A percentile compares a stretch with the other conserved stretches of the same genome.
Evolutionary conservation across 148 eudicot genomes (phyloP).

Genomic region (Rhododendron griersonianum): DNA sequence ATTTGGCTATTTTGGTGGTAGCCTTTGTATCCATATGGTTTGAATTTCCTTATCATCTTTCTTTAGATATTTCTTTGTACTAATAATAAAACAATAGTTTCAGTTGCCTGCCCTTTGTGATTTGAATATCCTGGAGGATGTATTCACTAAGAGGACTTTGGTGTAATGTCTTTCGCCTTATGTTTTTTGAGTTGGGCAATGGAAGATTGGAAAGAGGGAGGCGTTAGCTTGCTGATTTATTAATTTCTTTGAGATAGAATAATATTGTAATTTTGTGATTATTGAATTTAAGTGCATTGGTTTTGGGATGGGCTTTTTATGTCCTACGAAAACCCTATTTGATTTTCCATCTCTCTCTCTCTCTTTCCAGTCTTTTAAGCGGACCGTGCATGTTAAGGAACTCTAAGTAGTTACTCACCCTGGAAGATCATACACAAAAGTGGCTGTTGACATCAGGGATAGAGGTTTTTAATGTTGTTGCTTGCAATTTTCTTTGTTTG

Average conservation of each 20-base stretch:
- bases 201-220: background rate
- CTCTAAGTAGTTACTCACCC: background rate
- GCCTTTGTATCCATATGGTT: no score
- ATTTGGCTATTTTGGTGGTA: no score
- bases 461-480: background rate
- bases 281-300: background rate
- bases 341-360: background rate
- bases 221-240: background rate
- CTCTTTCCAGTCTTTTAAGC: background rate
- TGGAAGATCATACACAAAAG: background rate
- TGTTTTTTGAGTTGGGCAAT: background rate
- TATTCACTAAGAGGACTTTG: background rate
- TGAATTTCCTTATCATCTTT: background rate
- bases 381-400: background rate
- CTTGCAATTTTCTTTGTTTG: background rate
- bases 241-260: background rate
- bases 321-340: background rate
- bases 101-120: background rate
- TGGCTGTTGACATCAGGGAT: background rate
- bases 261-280: background rate
- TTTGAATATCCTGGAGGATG: background rate
- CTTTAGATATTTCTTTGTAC: background rate
- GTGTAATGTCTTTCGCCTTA: background rate
- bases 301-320: background rate
- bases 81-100: background rate